Evolutionary conservation across 1,284 basidiomycete genomes (phyloP).

Genomic region (Ceratobasidium papillatum): DNA sequence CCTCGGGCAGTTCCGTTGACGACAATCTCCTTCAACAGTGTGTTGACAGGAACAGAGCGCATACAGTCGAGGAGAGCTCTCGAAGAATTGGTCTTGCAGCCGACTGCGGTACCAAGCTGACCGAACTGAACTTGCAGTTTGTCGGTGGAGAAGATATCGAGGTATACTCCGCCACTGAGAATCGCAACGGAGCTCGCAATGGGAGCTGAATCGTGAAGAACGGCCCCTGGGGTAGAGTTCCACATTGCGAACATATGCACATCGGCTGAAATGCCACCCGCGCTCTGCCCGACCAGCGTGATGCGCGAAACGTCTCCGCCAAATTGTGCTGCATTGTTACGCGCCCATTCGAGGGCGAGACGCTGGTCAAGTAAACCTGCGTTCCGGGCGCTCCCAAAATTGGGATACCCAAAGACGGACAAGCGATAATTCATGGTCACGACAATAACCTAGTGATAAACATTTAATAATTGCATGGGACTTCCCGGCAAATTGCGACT

Average conservation of each 20-base stretch:
- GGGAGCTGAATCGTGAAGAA: background rate
- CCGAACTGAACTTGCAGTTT: background rate
- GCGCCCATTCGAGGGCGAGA: conserved; percentile 53
- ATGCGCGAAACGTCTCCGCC: conserved; percentile 60
- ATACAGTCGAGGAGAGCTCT: conserved; percentile 8
- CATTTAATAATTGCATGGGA: background rate
- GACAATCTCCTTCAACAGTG: conserved; percentile 8
- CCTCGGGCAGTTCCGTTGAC: conserved; percentile 5
- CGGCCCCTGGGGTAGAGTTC: background rate
- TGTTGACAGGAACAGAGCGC: background rate
- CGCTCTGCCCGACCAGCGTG: conserved; percentile 64
- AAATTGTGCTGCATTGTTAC: conserved; percentile 54
- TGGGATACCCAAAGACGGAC: conserved; percentile 7
- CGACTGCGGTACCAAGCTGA: background rate
- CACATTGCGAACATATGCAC: background rate
- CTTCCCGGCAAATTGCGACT: background rate
- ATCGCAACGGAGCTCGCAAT: background rate
- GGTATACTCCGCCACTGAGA: conserved; percentile 6
- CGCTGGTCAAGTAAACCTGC: conserved; percentile 57
- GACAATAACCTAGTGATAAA: background rate
- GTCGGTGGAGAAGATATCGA: conserved; percentile 6
- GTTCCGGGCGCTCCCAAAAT: conserved; percentile 44
- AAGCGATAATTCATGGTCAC: background rate
- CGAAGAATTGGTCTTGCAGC: background rate
- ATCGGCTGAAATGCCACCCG: conserved; percentile 52